These are phyloP conservation scores for Mycosarcoma mackinlayi DNA, from an alignment of 1,284 basidiomycete species.

Conservation along the genomic window DNA sequence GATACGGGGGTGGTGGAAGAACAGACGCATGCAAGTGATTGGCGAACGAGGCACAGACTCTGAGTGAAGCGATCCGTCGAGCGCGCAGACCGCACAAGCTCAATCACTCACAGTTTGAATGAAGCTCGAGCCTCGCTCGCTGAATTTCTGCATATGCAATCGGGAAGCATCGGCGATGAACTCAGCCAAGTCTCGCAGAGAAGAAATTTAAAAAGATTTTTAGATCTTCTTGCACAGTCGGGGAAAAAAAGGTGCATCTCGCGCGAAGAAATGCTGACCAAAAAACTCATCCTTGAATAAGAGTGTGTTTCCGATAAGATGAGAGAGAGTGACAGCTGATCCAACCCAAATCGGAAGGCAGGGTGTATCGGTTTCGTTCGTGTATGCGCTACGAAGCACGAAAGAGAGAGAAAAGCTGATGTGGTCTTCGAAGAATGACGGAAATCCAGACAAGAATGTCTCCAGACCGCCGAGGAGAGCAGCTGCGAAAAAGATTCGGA, in stretches of 20 bases:
- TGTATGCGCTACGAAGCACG: neutral
- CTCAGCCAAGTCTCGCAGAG: neutral
- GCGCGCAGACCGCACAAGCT: conserved; percentile 14
- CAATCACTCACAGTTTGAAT: too few species aligned
- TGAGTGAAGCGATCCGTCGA: conserved; percentile 1
- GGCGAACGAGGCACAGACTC: conserved; percentile 16
- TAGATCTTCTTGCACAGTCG: conserved; percentile 9
- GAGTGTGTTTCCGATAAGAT: neutral
- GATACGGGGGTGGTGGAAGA: conserved; percentile 1
- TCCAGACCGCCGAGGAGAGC: too few species aligned
- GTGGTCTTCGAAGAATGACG: too few species aligned
- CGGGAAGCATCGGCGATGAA: conserved; percentile 9
- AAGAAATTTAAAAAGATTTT: conserved; percentile 5
- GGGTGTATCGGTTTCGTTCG: too few species aligned
- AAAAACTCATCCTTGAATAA: conserved; percentile 31
- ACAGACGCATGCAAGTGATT: neutral
- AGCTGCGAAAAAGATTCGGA: conserved; percentile 35
- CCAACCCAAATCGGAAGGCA: too few species aligned
- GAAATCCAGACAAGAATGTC: too few species aligned
- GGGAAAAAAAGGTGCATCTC: conserved; percentile 1
- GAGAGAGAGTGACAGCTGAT: neutral
- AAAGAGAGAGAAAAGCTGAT: too few species aligned
- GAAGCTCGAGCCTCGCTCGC: conserved; percentile 5
- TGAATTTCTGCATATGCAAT: neutral
- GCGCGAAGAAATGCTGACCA: conserved; percentile 8